phyloP scores from a whole-genome alignment of 2,329 filamentous ascomycete species.

The Cryphonectria japonica region DNA sequence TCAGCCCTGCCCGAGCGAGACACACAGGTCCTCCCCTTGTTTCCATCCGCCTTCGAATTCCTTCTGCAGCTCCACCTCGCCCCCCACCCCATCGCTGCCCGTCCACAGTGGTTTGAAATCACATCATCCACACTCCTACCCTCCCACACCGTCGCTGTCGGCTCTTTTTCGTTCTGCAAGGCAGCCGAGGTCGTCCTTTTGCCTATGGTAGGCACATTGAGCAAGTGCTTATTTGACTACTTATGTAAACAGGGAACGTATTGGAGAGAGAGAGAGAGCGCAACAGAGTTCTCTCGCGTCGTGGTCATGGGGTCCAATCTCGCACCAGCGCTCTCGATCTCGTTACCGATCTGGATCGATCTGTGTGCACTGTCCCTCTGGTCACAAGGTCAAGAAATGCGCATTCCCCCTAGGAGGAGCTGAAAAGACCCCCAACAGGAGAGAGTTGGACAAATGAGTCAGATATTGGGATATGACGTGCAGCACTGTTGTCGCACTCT shows the following conservation, averaged over 20 bases:
- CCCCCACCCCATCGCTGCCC: too few relatives aligned
- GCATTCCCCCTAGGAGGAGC: not conserved
- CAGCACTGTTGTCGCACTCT: not conserved
- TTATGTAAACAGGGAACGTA: not conserved
- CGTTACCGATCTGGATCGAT: not conserved
- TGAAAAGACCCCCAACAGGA: not conserved
- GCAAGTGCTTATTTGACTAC: not conserved
- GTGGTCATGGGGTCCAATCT: not conserved
- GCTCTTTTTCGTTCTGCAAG: not conserved
- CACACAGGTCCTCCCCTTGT: slow-evolving; percentile 6
- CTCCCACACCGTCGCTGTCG: not conserved
- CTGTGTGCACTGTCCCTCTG: not conserved
- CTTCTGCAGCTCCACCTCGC: slow-evolving; percentile 13
- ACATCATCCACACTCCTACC: not conserved
- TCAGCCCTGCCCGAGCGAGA: slow-evolving; percentile 10
- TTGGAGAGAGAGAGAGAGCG: not conserved
- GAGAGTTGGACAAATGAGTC: not conserved
- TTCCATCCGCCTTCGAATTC: slow-evolving; percentile 17
- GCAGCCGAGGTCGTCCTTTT: not conserved
- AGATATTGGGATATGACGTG: not conserved
- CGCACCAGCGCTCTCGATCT: not conserved
- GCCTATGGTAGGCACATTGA: not conserved
- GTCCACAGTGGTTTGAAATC: slow-evolving; percentile 3
- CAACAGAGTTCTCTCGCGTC: not conserved
- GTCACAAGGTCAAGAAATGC: not conserved